Percentiles rank a stretch among this genome's conserved stretches.
phyloP scores from a whole-genome alignment of 768 basidiomycete species.

The Zangia roseola region DNA sequence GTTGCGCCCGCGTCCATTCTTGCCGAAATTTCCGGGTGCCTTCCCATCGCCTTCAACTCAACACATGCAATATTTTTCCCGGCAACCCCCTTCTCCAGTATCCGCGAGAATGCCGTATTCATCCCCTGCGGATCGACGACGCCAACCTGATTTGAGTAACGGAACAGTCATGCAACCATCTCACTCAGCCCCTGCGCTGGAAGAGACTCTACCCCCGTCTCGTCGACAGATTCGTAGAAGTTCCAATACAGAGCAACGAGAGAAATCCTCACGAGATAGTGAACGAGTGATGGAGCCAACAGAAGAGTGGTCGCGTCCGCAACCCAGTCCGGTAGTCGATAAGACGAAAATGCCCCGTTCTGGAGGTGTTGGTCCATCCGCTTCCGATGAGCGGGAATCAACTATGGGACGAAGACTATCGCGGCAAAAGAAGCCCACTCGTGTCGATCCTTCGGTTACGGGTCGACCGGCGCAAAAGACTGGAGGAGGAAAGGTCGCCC shows the following conservation, averaged over 20 bases:
- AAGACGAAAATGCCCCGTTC: conserved; percentile 14
- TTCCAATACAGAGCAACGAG: conserved; percentile 27
- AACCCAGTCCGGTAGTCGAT: conserved; percentile 14
- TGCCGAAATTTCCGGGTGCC: conserved; percentile 27
- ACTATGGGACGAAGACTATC: conserved; percentile 13
- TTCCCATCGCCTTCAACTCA: conserved; percentile 39
- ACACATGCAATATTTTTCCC: conserved; percentile 36
- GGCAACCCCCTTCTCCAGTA: conserved; percentile 39
- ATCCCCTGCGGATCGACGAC: conserved; percentile 27
- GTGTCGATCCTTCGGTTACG: conserved; percentile 20
- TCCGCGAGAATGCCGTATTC: conserved; percentile 26
- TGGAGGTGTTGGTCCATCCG: conserved; percentile 14
- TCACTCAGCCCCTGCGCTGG: conserved; percentile 28
- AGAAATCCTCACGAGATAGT: conserved; percentile 21
- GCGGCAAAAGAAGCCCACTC: conserved; percentile 18
- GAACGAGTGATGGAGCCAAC: conserved; percentile 21
- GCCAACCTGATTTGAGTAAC: conserved; percentile 19
- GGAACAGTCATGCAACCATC: conserved; percentile 26
- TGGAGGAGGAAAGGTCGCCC: conserved; percentile 31
- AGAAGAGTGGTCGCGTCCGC: conserved; percentile 23
- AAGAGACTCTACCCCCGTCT: conserved; percentile 27
- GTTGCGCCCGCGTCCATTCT: conserved; percentile 39
- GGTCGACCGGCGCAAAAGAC: conserved; percentile 18
- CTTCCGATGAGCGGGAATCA: conserved; percentile 26
- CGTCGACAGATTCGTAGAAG: conserved; percentile 29